Evolutionary conservation across 768 basidiomycete genomes (phyloP), one percentile per base, ranked within the genome.

Genomic region (Leccinum obscurum): DNA sequence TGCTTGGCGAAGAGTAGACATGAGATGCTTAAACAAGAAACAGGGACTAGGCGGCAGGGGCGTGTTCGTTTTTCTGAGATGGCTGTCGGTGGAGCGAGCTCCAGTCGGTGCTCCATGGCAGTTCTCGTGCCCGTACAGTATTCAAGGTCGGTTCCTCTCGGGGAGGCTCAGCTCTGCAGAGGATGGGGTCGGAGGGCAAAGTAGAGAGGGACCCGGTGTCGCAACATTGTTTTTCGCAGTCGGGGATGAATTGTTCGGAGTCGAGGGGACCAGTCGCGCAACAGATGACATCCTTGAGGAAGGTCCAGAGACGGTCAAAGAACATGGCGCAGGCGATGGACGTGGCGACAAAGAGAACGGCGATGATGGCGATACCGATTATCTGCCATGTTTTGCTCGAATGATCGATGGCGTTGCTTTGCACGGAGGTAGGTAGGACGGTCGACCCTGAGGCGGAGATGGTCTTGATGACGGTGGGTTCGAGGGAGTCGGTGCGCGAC

Each of bases 261-360:
- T 77, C 78, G 32, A 57, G 61, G 9, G 61, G 59, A 7, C 68
- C 68, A 52, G 70, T 71, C 32, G 72, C 72, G 61, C 81, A 78
- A 58, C 79, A 78, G 22, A 83, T 49, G 52, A 83, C 66, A 51
- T 84, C 85, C 37, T 78, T 74, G 55, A 87, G 56, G 70, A 89
- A 85, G 26, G 82, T 78, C 81, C 81, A 85, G 81, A 88, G 86
- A 37, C 84, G 80, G 73, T 92, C 88, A 73, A 89, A 90, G 74
- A 87, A 90, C 30, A 86, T 80, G 57, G 85, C 75, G 8, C 80
- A 75, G 53, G 89, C 77, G 63, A 88, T 80, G 54, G 81, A 73
- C 3, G 76, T 77, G 28, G 79, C 85, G 55, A 90, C 75, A 39
- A 83, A 77, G 52, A 80, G 85, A 65, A 91, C 78, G n/a, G 81